Percentiles rank a stretch among this genome's conserved stretches.
phyloP scores from a whole-genome alignment of 768 basidiomycete species.

The Neoboletus brunneissimus region DNA sequence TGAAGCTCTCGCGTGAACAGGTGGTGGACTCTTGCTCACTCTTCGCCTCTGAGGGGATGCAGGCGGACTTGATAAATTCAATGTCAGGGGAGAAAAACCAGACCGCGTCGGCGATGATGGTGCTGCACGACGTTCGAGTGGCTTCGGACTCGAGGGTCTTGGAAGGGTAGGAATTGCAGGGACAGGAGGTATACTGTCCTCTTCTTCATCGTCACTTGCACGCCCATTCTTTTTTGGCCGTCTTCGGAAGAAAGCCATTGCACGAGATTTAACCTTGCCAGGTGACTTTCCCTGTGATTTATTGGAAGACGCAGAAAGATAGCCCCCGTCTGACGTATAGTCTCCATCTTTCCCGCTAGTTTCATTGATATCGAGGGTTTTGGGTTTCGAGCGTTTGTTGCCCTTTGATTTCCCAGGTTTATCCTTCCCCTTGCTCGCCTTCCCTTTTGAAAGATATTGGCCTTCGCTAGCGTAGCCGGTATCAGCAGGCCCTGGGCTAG shows the following conservation, averaged over 20 bases:
- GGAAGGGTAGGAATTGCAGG: slow-evolving; percentile 29
- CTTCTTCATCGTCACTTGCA: slow-evolving; percentile 32
- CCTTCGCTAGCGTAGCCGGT: slow-evolving; percentile 31
- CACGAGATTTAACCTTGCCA: slow-evolving; percentile 29
- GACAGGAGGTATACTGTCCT: slow-evolving; percentile 30
- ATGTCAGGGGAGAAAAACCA: slow-evolving; percentile 27
- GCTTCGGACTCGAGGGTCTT: slow-evolving; percentile 30
- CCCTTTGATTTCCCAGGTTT: slow-evolving; percentile 21
- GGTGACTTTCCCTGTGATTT: slow-evolving; percentile 31
- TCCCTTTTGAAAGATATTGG: slow-evolving; percentile 30
- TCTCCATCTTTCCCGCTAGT: slow-evolving; percentile 21
- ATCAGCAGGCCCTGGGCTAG: slow-evolving; percentile 20
- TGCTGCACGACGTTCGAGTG: slow-evolving; percentile 22
- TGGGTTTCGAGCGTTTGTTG: slow-evolving; percentile 18
- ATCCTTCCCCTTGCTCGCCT: slow-evolving; percentile 14
- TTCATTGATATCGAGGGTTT: slow-evolving; percentile 16
- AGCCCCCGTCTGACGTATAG: slow-evolving; percentile 30
- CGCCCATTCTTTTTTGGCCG: slow-evolving; percentile 25
- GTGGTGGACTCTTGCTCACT: slow-evolving; percentile 30
- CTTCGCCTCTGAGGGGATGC: slow-evolving; percentile 18
- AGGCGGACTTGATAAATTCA: slow-evolving; percentile 22
- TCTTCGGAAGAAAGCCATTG: slow-evolving; percentile 34
- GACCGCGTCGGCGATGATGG: slow-evolving; percentile 30
- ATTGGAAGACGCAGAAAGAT: slow-evolving; percentile 34
- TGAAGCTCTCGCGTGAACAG: slow-evolving; percentile 8